These are phyloP conservation scores for Gnomoniopsis smithogilvyi DNA, from an alignment of 2,329 filamentous ascomycete species.

Conservation along the genomic window DNA sequence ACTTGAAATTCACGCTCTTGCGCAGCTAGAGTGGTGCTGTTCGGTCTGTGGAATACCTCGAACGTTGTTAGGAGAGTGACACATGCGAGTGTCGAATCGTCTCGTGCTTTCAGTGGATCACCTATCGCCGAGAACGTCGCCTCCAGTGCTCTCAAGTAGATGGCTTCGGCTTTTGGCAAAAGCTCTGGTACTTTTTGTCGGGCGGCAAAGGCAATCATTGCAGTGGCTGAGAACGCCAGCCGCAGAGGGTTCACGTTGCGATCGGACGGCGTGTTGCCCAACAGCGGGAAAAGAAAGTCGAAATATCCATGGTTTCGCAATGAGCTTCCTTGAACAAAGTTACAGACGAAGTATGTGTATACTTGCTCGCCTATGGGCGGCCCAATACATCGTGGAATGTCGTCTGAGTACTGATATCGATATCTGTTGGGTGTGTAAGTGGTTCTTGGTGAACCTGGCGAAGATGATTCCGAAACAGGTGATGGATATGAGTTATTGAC, in stretches of 20 bases:
- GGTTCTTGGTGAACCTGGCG: background rate
- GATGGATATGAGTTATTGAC: constrained; percentile 11
- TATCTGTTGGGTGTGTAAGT: background rate
- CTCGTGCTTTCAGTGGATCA: constrained; percentile 10
- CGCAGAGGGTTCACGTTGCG: constrained; percentile 11
- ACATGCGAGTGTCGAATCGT: constrained; percentile 18
- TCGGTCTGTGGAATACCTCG: constrained; percentile 7
- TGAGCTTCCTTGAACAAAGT: constrained; percentile 15
- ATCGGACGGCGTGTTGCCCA: constrained; percentile 7
- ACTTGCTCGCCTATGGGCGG: constrained; percentile 17
- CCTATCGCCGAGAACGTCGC: constrained; percentile 15
- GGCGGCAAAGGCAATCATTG: constrained; percentile 18
- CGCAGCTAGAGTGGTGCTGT: background rate
- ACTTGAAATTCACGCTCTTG: background rate
- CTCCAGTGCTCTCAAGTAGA: constrained; percentile 15
- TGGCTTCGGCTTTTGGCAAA: constrained; percentile 12
- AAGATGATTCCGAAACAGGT: constrained; percentile 4
- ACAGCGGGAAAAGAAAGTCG: constrained; percentile 17
- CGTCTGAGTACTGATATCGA: constrained; percentile 4
- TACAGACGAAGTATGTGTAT: constrained; percentile 16
- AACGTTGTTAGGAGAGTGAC: constrained; percentile 17
- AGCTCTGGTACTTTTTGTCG: constrained; percentile 14
- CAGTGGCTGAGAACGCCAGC: constrained; percentile 16
- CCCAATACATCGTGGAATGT: constrained; percentile 10
- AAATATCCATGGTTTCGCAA: constrained; percentile 17